Percentiles rank a stretch among this genome's conserved stretches.
Conservation (phyloP, 345 rosid species). For the Euphorbia tirucalli region DNA sequence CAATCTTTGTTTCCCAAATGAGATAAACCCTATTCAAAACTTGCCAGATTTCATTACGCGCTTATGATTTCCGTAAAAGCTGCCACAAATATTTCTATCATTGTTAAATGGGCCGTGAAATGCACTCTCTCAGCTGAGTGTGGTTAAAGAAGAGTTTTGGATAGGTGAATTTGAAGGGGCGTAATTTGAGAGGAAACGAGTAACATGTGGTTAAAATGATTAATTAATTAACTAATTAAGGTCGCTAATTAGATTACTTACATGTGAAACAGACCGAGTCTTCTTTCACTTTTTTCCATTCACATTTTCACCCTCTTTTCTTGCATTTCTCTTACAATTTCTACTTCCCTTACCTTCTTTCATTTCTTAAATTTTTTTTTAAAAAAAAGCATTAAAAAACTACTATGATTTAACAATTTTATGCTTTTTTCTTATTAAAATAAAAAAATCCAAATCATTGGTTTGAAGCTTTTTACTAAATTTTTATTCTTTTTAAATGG, state of each 20-base stretch:
- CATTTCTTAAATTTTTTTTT: no score
- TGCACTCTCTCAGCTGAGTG: not conserved
- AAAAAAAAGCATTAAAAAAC: no score
- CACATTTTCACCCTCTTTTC: not conserved
- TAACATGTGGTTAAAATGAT: not conserved
- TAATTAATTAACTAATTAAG: no score
- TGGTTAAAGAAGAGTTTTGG: no score
- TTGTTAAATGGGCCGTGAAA: not conserved
- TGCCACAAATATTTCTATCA: not conserved
- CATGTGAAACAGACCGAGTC: not conserved
- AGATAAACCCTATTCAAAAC: not conserved
- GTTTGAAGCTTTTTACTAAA: no score
- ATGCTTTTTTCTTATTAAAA: no score
- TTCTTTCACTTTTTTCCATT: not conserved
- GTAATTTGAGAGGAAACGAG: not conserved
- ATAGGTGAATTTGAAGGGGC: not conserved
- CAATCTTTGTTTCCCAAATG: slow-evolving; percentile 1
- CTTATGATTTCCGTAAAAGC: not conserved
- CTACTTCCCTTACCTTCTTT: no score
- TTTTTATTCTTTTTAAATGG: no score
- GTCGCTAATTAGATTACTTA: no score
- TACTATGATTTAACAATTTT: no score
- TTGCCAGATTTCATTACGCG: not conserved
- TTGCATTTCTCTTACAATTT: not conserved
- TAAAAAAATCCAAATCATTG: no score